Percentiles rank a stretch among this genome's conserved stretches.
Evolutionary conservation across 352 stramenopile genomes (phyloP).

Genomic region (Phytophthora sojae): DNA sequence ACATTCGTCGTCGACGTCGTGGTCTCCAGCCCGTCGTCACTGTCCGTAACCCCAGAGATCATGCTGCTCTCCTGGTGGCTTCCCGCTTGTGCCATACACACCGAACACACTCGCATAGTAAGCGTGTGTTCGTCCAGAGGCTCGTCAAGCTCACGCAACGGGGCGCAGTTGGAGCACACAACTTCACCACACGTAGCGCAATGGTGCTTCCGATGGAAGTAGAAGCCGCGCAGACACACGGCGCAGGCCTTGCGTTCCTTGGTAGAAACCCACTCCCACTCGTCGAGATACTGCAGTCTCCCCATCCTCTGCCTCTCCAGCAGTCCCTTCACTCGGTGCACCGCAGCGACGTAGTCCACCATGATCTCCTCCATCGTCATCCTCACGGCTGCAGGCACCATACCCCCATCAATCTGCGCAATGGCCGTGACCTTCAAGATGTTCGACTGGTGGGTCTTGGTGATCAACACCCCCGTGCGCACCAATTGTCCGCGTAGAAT

Average conservation of each 20-base stretch:
- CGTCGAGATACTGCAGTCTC: slow-evolving; percentile 74
- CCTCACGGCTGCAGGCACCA: slow-evolving; percentile 36
- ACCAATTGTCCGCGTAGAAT: slow-evolving; percentile 64
- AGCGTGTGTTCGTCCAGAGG: slow-evolving; percentile 61
- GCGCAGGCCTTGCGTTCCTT: slow-evolving; percentile 81
- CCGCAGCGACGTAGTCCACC: slow-evolving; percentile 64
- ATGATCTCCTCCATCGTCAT: slow-evolving; percentile 71
- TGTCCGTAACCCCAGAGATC: slow-evolving; percentile 32
- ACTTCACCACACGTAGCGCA: slow-evolving; percentile 82
- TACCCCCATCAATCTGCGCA: slow-evolving; percentile 70
- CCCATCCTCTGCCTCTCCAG: slow-evolving; percentile 83
- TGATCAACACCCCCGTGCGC: slow-evolving; percentile 76
- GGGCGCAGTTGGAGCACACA: slow-evolving; percentile 77
- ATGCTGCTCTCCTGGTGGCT: slow-evolving; percentile 35
- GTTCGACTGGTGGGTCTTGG: slow-evolving; percentile 78
- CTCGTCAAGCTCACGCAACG: slow-evolving; percentile 76
- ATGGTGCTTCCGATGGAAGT: slow-evolving; percentile 83
- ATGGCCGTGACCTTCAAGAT: slow-evolving; percentile 77
- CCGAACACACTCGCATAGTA: slow-evolving; percentile 70
- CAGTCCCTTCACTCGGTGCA: slow-evolving; percentile 64
- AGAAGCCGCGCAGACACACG: slow-evolving; percentile 80
- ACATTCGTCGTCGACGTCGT: slow-evolving; percentile 52
- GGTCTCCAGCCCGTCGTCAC: slow-evolving; percentile 36
- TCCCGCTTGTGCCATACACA: slow-evolving; percentile 65
- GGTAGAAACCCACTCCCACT: slow-evolving; percentile 80